Evolutionary conservation across 2,329 filamentous ascomycete species (phyloP).

Genomic region (Calcarisporium arbuscula): DNA sequence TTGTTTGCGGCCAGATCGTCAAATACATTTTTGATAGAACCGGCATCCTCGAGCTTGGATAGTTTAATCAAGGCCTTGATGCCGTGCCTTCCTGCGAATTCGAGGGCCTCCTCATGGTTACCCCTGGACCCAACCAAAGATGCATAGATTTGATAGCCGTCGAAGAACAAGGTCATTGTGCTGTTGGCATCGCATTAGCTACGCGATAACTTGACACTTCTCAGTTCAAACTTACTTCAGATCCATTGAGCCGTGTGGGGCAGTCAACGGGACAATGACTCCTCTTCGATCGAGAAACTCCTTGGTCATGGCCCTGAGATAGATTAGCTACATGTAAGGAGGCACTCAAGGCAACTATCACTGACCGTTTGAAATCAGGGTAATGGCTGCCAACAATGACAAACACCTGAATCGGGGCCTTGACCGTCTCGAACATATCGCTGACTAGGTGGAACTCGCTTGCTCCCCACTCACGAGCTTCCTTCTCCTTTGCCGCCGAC

Average conservation of each 20-base stretch:
- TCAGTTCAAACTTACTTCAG: neutral
- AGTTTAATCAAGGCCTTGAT: neutral
- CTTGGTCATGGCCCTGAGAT: neutral
- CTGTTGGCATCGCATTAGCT: neutral
- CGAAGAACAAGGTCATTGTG: neutral
- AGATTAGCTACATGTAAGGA: neutral
- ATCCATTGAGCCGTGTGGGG: neutral
- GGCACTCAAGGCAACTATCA: neutral
- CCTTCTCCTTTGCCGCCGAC: conserved; percentile 50
- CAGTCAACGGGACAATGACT: neutral
- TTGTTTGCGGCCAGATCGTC: neutral
- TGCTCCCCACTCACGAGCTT: conserved; percentile 24
- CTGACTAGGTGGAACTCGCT: conserved; percentile 16
- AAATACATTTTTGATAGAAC: neutral
- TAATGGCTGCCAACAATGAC: neutral
- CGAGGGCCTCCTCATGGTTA: neutral
- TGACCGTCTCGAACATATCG: neutral
- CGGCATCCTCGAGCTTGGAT: neutral
- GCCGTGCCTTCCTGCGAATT: neutral
- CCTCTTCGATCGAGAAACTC: neutral
- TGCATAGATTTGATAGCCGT: neutral
- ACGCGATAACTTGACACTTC: neutral
- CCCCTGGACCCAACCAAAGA: neutral
- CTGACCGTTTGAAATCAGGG: neutral
- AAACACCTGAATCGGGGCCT: neutral